Percentiles rank a stretch among this genome's conserved stretches.
Conservation (phyloP, 371 early-diverging fungal species). For the Apophysomyces sp. region DNA sequence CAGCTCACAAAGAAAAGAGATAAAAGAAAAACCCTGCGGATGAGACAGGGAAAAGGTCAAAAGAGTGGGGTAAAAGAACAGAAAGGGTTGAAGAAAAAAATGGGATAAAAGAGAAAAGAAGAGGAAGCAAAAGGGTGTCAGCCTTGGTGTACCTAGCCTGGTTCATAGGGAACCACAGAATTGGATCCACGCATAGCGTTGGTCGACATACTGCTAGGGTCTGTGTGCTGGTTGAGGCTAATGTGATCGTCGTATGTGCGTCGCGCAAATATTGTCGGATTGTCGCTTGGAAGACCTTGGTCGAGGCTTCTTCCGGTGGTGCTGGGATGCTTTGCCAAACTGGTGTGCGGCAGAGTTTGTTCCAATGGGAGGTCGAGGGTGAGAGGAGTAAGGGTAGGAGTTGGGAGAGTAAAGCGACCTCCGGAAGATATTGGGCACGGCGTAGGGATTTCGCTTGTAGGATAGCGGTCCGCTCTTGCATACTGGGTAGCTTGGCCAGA, state of each 20-base stretch:
- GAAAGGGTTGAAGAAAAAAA: too few species aligned
- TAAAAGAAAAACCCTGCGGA: too few species aligned
- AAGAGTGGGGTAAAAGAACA: too few species aligned
- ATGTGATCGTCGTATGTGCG: too few species aligned
- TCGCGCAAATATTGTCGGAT: too few species aligned
- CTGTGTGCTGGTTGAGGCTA: neutral
- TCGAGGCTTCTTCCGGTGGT: neutral
- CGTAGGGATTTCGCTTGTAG: too few species aligned
- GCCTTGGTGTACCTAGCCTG: too few species aligned
- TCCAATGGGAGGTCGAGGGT: too few species aligned
- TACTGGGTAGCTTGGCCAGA: conserved; percentile 6
- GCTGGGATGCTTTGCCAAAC: neutral
- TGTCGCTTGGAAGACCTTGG: neutral
- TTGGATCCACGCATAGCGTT: neutral
- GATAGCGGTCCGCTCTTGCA: neutral
- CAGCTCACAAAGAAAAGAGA: too few species aligned
- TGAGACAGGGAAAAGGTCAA: too few species aligned
- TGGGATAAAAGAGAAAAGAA: too few species aligned
- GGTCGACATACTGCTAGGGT: neutral
- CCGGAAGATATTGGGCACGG: conserved; percentile 3
- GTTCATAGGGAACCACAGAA: neutral
- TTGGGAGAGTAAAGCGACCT: conserved; percentile 4
- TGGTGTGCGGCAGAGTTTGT: neutral
- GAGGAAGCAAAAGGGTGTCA: too few species aligned
- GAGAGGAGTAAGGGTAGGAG: neutral